Conservation (phyloP, 192 early-diverging fungal species). For the Globomyces pollinis-pini region DNA sequence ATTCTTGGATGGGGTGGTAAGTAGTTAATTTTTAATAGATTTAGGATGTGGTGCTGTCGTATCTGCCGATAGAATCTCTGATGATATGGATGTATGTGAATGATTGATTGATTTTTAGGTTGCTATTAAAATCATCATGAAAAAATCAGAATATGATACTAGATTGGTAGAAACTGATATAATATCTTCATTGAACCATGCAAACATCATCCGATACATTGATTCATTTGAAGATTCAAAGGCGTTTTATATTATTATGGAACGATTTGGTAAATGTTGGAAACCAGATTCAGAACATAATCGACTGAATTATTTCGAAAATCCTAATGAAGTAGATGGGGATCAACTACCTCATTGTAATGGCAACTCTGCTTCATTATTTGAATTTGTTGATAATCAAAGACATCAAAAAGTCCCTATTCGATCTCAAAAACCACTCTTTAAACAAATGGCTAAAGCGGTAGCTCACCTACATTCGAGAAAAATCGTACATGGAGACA, state of each 20-base stretch:
- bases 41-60: no score
- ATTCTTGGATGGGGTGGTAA: not conserved
- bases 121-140: not conserved
- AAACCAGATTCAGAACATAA: no score
- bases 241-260: not conserved
- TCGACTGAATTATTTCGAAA: not conserved
- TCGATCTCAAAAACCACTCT: not conserved
- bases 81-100: no score
- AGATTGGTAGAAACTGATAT: not conserved
- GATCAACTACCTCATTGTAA: not conserved
- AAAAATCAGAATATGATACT: no score
- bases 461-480: not conserved
- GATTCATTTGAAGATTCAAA: not conserved
- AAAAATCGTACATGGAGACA: conserved; percentile 3
- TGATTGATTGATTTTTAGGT: not conserved
- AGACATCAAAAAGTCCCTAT: not conserved
- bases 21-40: not conserved
- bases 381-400: not conserved
- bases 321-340: not conserved
- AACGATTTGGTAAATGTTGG: not conserved
- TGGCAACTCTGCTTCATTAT: not conserved
- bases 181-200: not conserved
- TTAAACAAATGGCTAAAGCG: not conserved
- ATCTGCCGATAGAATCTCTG: no score
- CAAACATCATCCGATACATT: not conserved